A percentile compares a stretch with the other conserved stretches of the same genome.
Conservation (phyloP, 176 grass and related monocot species). For the Lolium rigidum region DNA sequence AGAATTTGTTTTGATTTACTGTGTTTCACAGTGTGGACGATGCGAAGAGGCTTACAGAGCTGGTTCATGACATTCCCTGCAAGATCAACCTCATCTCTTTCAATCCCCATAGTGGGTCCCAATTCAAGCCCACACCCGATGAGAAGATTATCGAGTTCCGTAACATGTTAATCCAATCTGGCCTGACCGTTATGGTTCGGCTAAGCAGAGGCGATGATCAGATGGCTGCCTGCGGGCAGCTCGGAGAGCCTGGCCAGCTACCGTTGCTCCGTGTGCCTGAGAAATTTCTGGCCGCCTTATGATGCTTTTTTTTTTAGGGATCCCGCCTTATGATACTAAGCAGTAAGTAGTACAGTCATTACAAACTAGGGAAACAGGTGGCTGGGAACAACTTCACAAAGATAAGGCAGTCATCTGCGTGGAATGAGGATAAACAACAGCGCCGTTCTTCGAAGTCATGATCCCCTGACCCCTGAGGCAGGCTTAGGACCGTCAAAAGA, state of each 20-base stretch:
- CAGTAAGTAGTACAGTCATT: constrained; percentile 21
- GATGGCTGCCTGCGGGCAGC: constrained; percentile 86
- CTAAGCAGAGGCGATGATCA: constrained; percentile 91
- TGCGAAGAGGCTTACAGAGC: constrained; percentile 78
- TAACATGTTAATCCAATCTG: constrained; percentile 71
- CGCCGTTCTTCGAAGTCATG: background rate
- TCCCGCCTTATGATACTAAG: constrained; percentile 51
- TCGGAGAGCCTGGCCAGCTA: constrained; percentile 68
- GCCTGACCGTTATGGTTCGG: constrained; percentile 67
- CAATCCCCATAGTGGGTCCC: constrained; percentile 83
- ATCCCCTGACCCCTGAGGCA: background rate
- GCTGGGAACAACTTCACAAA: constrained; percentile 7
- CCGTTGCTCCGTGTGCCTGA: constrained; percentile 78
- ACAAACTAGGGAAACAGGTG: background rate
- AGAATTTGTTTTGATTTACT: constrained; percentile 28
- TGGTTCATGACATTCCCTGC: constrained; percentile 79
- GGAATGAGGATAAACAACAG: background rate
- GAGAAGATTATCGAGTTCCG: constrained; percentile 90
- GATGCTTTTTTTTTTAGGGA: too few relatives aligned
- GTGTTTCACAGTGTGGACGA: constrained; percentile 68
- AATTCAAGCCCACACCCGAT: constrained; percentile 80
- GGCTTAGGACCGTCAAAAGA: too few relatives aligned
- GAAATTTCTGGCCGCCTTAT: constrained; percentile 76
- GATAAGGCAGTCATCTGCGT: background rate
- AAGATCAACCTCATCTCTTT: constrained; percentile 96